Evolutionary conservation across 78 protist species (phyloP).

Genomic region (Dictyostelium brefeldianum): DNA sequence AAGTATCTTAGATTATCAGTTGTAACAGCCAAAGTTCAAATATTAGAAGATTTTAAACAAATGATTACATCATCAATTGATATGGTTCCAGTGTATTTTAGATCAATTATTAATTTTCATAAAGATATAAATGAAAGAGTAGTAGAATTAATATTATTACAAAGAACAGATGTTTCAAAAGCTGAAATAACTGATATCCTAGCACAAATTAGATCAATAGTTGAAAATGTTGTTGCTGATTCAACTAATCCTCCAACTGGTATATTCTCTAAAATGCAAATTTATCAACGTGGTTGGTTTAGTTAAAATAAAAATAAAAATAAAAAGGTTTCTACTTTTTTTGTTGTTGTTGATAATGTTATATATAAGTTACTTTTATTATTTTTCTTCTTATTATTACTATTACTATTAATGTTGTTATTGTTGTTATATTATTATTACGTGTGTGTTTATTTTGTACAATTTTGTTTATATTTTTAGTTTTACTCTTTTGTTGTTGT

Average conservation of each 20-base stretch:
- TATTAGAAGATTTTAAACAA: conserved; percentile 68
- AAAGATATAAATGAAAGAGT: conserved; percentile 65
- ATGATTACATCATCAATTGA: conserved; percentile 32
- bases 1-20: conserved; percentile 74
- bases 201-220: background rate
- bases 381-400: too few species aligned
- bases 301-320: background rate
- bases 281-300: conserved; percentile 14
- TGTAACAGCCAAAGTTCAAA: conserved; percentile 52
- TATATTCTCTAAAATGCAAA: conserved; percentile 47
- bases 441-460: too few species aligned
- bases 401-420: too few species aligned
- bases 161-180: conserved; percentile 42
- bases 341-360: too few species aligned
- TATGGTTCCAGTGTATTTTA: conserved; percentile 58
- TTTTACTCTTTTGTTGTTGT: background rate
- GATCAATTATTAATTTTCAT: conserved; percentile 49
- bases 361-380: too few species aligned
- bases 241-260: conserved; percentile 24
- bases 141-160: conserved; percentile 34
- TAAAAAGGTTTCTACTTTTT: too few species aligned
- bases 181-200: conserved; percentile 21
- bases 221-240: conserved; percentile 20
- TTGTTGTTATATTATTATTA: too few species aligned
- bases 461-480: too few species aligned